Evolutionary conservation across 2,329 filamentous ascomycete species (phyloP).

Genomic region (Fusarium dimerum): DNA sequence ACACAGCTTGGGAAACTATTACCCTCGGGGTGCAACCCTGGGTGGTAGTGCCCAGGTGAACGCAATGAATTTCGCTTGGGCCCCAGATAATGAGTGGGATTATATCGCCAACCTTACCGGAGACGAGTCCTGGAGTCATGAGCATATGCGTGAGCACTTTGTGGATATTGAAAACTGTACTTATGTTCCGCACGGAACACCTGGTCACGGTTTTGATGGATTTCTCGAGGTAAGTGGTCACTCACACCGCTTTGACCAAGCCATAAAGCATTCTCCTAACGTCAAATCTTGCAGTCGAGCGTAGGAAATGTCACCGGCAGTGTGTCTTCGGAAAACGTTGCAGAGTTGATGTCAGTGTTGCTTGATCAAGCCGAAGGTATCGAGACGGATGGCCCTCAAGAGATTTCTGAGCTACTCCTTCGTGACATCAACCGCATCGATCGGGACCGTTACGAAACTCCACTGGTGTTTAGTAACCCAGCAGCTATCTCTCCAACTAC

Average conservation of each 20-base stretch:
- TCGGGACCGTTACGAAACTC: slow-evolving; percentile 24
- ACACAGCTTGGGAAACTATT: slow-evolving; percentile 16
- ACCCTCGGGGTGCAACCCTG: slow-evolving; percentile 23
- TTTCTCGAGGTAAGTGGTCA: slow-evolving; percentile 31
- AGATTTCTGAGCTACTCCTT: slow-evolving; percentile 29
- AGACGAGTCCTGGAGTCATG: slow-evolving; percentile 42
- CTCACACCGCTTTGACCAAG: rapidly evolving
- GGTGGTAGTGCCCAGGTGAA: slow-evolving; percentile 21
- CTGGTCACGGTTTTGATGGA: slow-evolving; percentile 44
- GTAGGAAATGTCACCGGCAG: slow-evolving; percentile 23
- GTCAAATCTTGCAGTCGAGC: slow-evolving; percentile 15
- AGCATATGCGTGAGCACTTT: slow-evolving; percentile 43
- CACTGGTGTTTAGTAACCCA: slow-evolving; percentile 33
- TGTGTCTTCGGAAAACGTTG: slow-evolving; percentile 11
- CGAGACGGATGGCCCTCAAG: slow-evolving; percentile 18
- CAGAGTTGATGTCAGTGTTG: slow-evolving; percentile 6
- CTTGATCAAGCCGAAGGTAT: slow-evolving; percentile 13
- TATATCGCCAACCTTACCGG: slow-evolving; percentile 42
- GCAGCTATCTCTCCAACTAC: slow-evolving; percentile 24
- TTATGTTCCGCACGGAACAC: slow-evolving; percentile 35
- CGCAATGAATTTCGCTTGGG: slow-evolving; percentile 20
- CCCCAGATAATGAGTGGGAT: slow-evolving; percentile 27
- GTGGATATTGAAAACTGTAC: slow-evolving; percentile 43
- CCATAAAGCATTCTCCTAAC: neutral
- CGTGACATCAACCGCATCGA: slow-evolving; percentile 32